A percentile compares a stretch with the other conserved stretches of the same genome.
Evolutionary conservation across 257 asterid species (phyloP).

Genomic region (Ehretia macrophylla): DNA sequence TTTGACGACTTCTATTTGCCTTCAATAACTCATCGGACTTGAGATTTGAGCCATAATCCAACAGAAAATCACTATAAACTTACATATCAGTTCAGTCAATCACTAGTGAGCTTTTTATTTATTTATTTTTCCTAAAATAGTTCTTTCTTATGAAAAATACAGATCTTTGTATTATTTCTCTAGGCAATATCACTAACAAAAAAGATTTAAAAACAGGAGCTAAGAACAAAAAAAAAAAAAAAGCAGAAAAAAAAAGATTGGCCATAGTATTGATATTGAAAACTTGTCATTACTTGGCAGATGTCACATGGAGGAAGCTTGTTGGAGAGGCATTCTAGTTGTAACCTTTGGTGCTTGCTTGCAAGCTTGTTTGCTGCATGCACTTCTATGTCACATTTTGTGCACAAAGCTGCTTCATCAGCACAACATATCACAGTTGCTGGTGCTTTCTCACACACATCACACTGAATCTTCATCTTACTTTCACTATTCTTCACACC

Average conservation of each 20-base stretch:
- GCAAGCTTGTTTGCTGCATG: conserved; percentile 97
- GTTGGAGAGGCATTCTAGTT: conserved; percentile 68
- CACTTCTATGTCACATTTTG: conserved; percentile 75
- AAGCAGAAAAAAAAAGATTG: neutral
- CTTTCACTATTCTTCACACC: neutral
- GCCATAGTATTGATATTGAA: no score
- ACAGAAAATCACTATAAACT: no score
- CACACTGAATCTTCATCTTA: conserved; percentile 95
- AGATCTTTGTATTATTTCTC: no score
- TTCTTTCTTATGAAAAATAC: no score
- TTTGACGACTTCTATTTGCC: no score
- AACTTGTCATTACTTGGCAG: conserved; percentile 56
- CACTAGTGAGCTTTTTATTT: no score
- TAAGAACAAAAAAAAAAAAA: neutral
- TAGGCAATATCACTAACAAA: no score
- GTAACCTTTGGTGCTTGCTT: conserved; percentile 93
- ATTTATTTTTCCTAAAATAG: no score
- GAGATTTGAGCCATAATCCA: no score
- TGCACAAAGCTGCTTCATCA: conserved; percentile 93
- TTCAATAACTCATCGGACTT: no score
- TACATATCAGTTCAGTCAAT: no score
- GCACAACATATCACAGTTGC: conserved; percentile 98
- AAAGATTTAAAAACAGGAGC: no score
- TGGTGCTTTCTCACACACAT: conserved; percentile 92
- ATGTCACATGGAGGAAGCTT: conserved; percentile 95